These are phyloP conservation scores for Perkinsus olseni DNA, from an alignment of 169 alveolate genomes.

Conservation along the genomic window DNA sequence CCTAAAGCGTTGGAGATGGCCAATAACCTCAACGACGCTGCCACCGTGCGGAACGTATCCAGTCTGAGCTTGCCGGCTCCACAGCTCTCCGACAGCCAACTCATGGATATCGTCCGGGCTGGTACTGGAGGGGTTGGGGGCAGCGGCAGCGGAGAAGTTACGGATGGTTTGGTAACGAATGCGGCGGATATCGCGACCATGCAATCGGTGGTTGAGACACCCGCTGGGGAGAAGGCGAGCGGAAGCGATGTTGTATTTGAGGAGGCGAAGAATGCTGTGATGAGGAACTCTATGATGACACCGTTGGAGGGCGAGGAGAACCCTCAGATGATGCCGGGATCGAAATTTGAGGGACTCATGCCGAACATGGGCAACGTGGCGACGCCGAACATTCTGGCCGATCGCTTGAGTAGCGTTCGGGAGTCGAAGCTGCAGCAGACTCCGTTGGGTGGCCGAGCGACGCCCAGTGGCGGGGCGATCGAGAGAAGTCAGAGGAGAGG, in stretches of 20 bases:
- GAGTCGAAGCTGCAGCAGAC: neutral
- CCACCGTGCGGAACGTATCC: constrained; percentile 29
- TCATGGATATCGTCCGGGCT: constrained; percentile 20
- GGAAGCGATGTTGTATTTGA: constrained; percentile 31
- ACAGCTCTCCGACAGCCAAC: constrained; percentile 55
- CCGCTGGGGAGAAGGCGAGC: constrained; percentile 40
- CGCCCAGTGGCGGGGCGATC: neutral
- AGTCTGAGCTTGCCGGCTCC: constrained; percentile 63
- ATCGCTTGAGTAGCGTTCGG: neutral
- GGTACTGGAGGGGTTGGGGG: neutral
- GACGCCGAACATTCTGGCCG: neutral
- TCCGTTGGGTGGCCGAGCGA: neutral
- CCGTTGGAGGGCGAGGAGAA: constrained; percentile 28
- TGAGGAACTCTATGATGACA: constrained; percentile 35
- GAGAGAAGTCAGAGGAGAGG: neutral
- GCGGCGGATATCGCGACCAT: constrained; percentile 39
- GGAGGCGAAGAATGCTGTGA: constrained; percentile 47
- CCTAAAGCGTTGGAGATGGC: constrained; percentile 78
- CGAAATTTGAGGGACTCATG: neutral
- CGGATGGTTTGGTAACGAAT: constrained; percentile 37
- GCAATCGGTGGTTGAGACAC: constrained; percentile 20
- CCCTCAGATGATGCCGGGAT: neutral
- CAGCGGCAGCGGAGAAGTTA: neutral
- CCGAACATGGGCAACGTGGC: neutral
- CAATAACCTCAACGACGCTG: constrained; percentile 55